phyloP scores from a whole-genome alignment of 208 protist species.

The Wallacemonas rigidus region DNA sequence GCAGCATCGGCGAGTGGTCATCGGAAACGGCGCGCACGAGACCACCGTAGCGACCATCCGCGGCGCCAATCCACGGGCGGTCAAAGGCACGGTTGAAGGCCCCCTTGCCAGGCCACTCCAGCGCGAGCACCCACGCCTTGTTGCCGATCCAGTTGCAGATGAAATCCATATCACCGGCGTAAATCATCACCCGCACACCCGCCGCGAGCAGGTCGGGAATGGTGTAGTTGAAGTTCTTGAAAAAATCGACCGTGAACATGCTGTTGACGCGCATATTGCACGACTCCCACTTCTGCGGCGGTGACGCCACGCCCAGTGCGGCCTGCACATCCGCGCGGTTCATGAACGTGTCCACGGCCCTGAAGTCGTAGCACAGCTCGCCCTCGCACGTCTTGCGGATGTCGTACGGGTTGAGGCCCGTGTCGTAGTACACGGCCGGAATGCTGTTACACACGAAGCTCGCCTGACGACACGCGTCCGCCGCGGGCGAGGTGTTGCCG shows the following conservation, averaged over 20 bases:
- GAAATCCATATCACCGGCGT: slow-evolving; percentile 90
- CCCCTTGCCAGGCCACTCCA: slow-evolving; percentile 74
- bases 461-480: slow-evolving; percentile 30
- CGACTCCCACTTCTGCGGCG: slow-evolving; percentile 43
- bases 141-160: slow-evolving; percentile 94
- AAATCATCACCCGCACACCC: slow-evolving; percentile 85
- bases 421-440: slow-evolving; percentile 37
- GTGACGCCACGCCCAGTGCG: slow-evolving; percentile 50
- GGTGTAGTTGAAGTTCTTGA: slow-evolving; percentile 66
- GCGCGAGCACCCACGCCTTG: slow-evolving; percentile 63
- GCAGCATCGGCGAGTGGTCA: slow-evolving; percentile 19
- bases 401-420: slow-evolving; percentile 88
- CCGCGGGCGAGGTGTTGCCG: slow-evolving; percentile 15
- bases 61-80: slow-evolving; percentile 15
- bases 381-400: slow-evolving; percentile 61
- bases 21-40: slow-evolving; percentile 20
- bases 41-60: slow-evolving; percentile 24
- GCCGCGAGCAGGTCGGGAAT: slow-evolving; percentile 58
- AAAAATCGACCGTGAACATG: slow-evolving; percentile 65
- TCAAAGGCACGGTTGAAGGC: slow-evolving; percentile 51
- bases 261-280: slow-evolving; percentile 57
- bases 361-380: slow-evolving; percentile 88
- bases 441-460: slow-evolving; percentile 41
- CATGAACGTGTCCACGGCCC: slow-evolving; percentile 49
- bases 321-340: slow-evolving; percentile 49